Percentiles rank a stretch among this genome's conserved stretches.
These are phyloP conservation scores for Botrytis deweyae DNA, from an alignment of 2,329 filamentous ascomycete genomes.

Conservation along the genomic window DNA sequence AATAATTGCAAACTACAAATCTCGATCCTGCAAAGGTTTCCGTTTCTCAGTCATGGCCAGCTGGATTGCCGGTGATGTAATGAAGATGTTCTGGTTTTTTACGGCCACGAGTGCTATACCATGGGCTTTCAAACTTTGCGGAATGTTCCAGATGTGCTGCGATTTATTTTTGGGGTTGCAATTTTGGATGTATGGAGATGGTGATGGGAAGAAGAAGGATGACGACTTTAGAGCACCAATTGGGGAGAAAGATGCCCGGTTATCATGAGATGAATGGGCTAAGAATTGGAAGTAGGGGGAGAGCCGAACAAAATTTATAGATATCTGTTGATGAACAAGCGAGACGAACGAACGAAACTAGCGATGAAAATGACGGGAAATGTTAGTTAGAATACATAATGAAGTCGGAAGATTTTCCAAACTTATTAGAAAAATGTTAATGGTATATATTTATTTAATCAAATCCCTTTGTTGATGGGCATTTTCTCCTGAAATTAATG, in stretches of 20 bases:
- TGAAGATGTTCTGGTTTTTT: conserved; percentile 89
- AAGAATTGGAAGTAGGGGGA: not conserved
- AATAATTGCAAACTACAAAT: conserved; percentile 67
- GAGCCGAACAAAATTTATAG: not conserved
- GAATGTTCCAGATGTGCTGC: conserved; percentile 76
- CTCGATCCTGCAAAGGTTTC: conserved; percentile 74
- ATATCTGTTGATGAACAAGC: not conserved
- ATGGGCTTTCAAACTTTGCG: conserved; percentile 77
- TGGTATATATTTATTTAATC: not conserved
- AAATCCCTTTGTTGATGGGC: not conserved
- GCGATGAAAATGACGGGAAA: not conserved
- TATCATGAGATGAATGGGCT: conserved; percentile 25
- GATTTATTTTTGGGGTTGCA: conserved; percentile 73
- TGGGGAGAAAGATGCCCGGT: conserved; percentile 36
- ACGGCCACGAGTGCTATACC: conserved; percentile 69
- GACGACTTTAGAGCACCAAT: conserved; percentile 29
- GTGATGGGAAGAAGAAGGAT: conserved; percentile 35
- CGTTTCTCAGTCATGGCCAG: conserved; percentile 71
- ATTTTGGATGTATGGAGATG: conserved; percentile 67
- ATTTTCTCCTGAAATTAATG: not conserved
- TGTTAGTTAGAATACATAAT: not conserved
- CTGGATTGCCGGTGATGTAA: conserved; percentile 76
- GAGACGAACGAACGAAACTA: not conserved
- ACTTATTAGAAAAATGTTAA: not conserved
- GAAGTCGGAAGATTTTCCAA: not conserved